phyloP scores from a whole-genome alignment of 208 protist genomes.

The Leptomonas pyrrhocoris region DNA sequence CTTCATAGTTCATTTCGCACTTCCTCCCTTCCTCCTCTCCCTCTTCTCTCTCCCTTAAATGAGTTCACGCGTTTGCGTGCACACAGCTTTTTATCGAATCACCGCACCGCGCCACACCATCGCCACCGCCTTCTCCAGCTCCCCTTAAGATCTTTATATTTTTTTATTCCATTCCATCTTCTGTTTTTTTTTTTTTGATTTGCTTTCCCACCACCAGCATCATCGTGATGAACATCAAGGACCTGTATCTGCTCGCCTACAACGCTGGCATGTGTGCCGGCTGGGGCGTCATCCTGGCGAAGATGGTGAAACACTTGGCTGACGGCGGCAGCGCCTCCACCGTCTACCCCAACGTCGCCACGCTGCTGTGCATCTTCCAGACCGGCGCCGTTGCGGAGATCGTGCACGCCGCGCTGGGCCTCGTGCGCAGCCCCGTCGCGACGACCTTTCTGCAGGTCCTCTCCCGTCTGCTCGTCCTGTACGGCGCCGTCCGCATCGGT shows the following conservation, averaged over 20 bases:
- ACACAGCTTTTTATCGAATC: no score
- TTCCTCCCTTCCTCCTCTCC: no score
- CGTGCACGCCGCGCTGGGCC: conserved; percentile 69
- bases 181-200: background rate
- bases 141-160: no score
- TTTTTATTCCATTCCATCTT: background rate
- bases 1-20: no score
- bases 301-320: conserved; percentile 47
- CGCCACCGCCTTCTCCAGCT: no score
- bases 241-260: conserved; percentile 77
- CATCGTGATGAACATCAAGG: conserved; percentile 41
- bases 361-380: conserved; percentile 81
- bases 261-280: conserved; percentile 77
- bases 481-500: conserved; percentile 74
- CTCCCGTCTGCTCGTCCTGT: conserved; percentile 86
- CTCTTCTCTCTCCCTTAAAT: no score
- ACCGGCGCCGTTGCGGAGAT: conserved; percentile 85
- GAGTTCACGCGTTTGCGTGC: no score
- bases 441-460: conserved; percentile 90
- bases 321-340: conserved; percentile 37
- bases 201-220: background rate
- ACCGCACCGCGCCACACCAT: no score
- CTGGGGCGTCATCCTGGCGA: conserved; percentile 67
- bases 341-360: conserved; percentile 67
- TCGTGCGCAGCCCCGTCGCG: conserved; percentile 77